A percentile compares a stretch with the other conserved stretches of the same genome.
Conservation (phyloP, 495 filamentous ascomycete genomes). For the Xylaria sp. region DNA sequence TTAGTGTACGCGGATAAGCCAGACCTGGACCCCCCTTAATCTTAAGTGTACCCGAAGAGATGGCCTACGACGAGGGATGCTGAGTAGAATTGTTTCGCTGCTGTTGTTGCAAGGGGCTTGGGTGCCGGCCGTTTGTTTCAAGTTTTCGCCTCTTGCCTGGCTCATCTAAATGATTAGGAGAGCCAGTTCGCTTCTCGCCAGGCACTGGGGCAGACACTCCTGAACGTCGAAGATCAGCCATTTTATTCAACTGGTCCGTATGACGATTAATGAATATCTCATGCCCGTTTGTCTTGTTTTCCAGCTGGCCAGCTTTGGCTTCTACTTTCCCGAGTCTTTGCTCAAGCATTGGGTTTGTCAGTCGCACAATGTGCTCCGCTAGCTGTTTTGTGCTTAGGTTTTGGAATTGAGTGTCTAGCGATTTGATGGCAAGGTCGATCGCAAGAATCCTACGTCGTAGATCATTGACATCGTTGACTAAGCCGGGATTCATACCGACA, state of each 20-base stretch:
- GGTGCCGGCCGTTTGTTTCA: constrained; percentile 15
- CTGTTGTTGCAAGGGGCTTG: constrained; percentile 4
- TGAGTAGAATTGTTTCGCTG: background rate
- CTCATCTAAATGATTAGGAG: constrained; percentile 20
- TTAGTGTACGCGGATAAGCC: background rate
- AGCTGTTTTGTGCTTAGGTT: constrained; percentile 37
- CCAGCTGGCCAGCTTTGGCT: constrained; percentile 17
- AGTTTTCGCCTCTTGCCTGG: constrained; percentile 22
- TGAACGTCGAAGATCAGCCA: background rate
- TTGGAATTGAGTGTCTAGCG: constrained; percentile 33
- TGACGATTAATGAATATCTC: constrained; percentile 2
- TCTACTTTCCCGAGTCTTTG: constrained; percentile 24
- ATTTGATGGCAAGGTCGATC: constrained; percentile 26
- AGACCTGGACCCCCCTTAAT: background rate
- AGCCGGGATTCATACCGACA: background rate
- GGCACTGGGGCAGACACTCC: background rate
- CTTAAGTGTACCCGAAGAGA: background rate
- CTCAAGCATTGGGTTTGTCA: constrained; percentile 29
- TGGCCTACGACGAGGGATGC: background rate
- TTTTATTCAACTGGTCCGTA: background rate
- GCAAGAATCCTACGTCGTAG: constrained; percentile 24
- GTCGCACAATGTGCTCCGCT: constrained; percentile 32
- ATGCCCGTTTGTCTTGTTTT: constrained; percentile 1
- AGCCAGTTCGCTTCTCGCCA: constrained; percentile 20
- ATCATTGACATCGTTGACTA: constrained; percentile 22